These are phyloP conservation scores for Rhodomyrtus tomentosa DNA, from an alignment of 345 rosid species.

Conservation along the genomic window DNA sequence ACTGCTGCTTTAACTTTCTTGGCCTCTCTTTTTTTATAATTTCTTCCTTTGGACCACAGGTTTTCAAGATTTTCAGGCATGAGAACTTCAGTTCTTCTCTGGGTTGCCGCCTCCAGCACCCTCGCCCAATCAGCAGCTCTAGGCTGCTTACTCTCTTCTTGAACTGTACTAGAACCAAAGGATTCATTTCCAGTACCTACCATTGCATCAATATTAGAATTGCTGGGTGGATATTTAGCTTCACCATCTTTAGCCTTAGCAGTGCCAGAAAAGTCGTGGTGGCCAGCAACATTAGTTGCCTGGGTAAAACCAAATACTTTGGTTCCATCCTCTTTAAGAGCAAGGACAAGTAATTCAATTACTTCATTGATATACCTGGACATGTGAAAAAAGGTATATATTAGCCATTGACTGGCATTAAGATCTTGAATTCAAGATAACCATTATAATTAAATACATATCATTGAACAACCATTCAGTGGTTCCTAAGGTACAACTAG, in stretches of 20 bases:
- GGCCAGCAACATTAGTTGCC: conserved; percentile 17
- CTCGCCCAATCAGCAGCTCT: conserved; percentile 74
- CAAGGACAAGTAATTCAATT: conserved; percentile 56
- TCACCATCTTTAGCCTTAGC: conserved; percentile 4
- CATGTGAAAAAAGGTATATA: background rate
- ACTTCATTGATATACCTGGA: conserved; percentile 85
- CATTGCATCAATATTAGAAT: conserved; percentile 13
- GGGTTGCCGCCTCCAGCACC: conserved; percentile 68
- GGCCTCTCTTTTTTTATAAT: conserved; percentile 69
- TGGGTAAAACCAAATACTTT: conserved; percentile 33
- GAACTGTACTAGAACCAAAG: conserved; percentile 9
- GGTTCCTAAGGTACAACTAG: background rate
- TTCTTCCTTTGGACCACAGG: conserved; percentile 97
- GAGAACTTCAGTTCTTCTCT: conserved; percentile 94
- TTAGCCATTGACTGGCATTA: background rate
- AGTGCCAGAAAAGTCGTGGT: background rate
- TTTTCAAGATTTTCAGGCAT: conserved; percentile 96
- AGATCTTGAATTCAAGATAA: background rate
- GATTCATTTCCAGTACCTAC: conserved; percentile 13
- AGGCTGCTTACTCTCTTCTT: conserved; percentile 27
- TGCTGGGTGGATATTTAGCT: background rate
- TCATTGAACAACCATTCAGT: background rate
- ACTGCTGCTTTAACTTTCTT: conserved; percentile 24
- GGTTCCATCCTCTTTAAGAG: conserved; percentile 28
- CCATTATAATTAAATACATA: background rate